Conservation (phyloP, 495 filamentous ascomycete species). For the Neurospora sp. region DNA sequence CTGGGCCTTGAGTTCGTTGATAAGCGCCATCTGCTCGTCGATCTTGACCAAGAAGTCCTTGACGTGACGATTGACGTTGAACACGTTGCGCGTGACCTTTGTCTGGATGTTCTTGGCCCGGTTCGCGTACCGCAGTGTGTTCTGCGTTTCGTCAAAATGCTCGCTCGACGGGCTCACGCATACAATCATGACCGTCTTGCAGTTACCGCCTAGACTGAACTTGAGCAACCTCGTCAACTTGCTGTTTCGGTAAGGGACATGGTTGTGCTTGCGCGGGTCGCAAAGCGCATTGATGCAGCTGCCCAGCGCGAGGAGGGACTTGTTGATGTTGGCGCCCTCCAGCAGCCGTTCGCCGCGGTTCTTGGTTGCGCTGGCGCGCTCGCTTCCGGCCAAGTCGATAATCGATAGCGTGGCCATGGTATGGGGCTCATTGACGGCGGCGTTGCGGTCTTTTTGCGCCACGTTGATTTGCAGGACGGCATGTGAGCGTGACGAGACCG, state of each 20-base stretch:
- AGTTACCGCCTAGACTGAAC: conserved; percentile 95
- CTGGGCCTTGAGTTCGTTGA: conserved; percentile 86
- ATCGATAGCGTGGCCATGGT: conserved; percentile 98
- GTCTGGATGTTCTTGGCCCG: conserved; percentile 99
- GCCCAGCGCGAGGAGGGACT: conserved; percentile 86
- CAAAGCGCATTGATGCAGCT: conserved; percentile 99
- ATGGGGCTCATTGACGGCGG: conserved; percentile 85
- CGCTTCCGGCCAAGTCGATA: conserved; percentile 93
- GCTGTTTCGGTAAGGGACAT: conserved; percentile 95
- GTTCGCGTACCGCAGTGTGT: conserved; percentile 95
- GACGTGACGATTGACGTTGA: conserved; percentile 98
- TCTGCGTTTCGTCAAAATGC: conserved; percentile 98
- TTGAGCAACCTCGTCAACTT: conserved; percentile 94
- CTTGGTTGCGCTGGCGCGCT: conserved; percentile 92
- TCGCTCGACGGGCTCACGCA: conserved; percentile 94
- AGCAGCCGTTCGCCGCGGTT: conserved; percentile 86
- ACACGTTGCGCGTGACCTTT: conserved; percentile 95
- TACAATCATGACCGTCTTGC: conserved; percentile 99
- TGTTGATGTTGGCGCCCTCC: conserved; percentile 99
- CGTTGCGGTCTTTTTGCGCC: conserved; percentile 86
- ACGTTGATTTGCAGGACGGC: conserved; percentile 98
- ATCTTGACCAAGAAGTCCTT: conserved; percentile 98
- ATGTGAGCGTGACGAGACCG: conserved; percentile 93
- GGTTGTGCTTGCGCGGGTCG: conserved; percentile 83
- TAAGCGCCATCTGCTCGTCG: conserved; percentile 85